Evolutionary conservation across 306 rosid genomes (phyloP).

Genomic region (Citrullus colocynthis): DNA sequence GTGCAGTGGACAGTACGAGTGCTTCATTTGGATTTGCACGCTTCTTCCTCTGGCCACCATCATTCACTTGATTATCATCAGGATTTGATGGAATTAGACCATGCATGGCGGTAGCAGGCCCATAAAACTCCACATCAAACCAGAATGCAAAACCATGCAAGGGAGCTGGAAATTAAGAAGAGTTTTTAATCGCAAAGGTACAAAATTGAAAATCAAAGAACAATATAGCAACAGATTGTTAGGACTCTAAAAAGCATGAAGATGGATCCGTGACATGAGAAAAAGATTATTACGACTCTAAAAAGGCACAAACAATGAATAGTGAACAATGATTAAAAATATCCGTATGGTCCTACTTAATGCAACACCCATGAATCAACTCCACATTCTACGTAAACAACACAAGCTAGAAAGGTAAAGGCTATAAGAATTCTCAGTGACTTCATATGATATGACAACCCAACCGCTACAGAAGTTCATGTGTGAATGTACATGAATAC

Average conservation of each 20-base stretch:
- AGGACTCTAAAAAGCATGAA: neutral
- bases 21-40: slow-evolving; percentile 66
- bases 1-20: slow-evolving; percentile 82
- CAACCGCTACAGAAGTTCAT: neutral
- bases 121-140: slow-evolving; percentile 96
- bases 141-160: slow-evolving; percentile 98
- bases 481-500: neutral
- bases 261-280: slow-evolving; percentile 2
- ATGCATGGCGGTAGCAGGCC: slow-evolving; percentile 37
- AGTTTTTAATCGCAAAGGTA: slow-evolving; percentile 1
- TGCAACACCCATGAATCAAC: neutral
- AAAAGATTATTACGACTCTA: neutral
- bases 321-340: neutral
- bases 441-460: neutral
- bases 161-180: slow-evolving; percentile 56
- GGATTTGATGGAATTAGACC: slow-evolving; percentile 19
- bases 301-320: neutral
- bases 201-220: neutral
- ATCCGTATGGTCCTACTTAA: neutral
- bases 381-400: neutral
- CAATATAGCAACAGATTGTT: neutral
- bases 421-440: neutral
- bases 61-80: slow-evolving; percentile 35
- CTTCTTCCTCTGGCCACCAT: slow-evolving; percentile 64
- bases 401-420: neutral